phyloP scores from a whole-genome alignment of 768 basidiomycete species.

The Agaricus sinodeliciosus region DNA sequence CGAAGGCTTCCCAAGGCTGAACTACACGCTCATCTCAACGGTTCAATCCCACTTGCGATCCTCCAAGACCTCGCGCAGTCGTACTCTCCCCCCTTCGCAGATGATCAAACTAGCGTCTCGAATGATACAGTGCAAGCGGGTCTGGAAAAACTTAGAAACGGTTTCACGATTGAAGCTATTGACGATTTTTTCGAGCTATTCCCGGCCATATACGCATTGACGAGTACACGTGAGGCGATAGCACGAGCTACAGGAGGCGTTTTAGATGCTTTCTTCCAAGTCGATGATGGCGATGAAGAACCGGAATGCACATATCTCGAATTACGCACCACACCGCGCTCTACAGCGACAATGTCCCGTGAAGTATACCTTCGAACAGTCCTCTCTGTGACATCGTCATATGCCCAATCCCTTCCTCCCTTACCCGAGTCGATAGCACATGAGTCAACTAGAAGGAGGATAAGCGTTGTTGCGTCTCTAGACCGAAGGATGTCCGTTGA shows the following conservation, averaged over 20 bases:
- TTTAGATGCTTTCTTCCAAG: slow-evolving; percentile 42
- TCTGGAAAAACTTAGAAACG: slow-evolving; percentile 34
- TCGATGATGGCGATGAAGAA: too few species aligned
- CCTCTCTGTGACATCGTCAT: slow-evolving; percentile 57
- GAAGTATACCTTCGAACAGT: slow-evolving; percentile 59
- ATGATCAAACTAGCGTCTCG: slow-evolving; percentile 6
- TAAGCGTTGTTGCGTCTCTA: slow-evolving; percentile 66
- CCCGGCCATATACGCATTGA: slow-evolving; percentile 73
- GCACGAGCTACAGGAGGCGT: slow-evolving; percentile 57
- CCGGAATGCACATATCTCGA: slow-evolving; percentile 65
- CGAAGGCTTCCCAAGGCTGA: slow-evolving; percentile 71
- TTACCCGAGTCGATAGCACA: background rate
- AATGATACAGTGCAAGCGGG: slow-evolving; percentile 24
- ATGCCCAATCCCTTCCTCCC: slow-evolving; percentile 14
- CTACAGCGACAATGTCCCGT: slow-evolving; percentile 50
- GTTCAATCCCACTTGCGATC: slow-evolving; percentile 65
- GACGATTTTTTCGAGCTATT: slow-evolving; percentile 71
- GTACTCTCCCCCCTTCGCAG: slow-evolving; percentile 16
- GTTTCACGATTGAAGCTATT: slow-evolving; percentile 44
- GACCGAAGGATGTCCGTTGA: slow-evolving; percentile 59
- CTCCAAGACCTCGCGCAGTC: slow-evolving; percentile 57
- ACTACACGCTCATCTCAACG: slow-evolving; percentile 81
- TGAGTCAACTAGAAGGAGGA: slow-evolving; percentile 29
- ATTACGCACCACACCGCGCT: slow-evolving; percentile 74
- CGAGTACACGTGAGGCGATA: slow-evolving; percentile 51